These are phyloP conservation scores for Talaromyces trachyspermus DNA, from an alignment of 495 filamentous ascomycete species.

Conservation along the genomic window DNA sequence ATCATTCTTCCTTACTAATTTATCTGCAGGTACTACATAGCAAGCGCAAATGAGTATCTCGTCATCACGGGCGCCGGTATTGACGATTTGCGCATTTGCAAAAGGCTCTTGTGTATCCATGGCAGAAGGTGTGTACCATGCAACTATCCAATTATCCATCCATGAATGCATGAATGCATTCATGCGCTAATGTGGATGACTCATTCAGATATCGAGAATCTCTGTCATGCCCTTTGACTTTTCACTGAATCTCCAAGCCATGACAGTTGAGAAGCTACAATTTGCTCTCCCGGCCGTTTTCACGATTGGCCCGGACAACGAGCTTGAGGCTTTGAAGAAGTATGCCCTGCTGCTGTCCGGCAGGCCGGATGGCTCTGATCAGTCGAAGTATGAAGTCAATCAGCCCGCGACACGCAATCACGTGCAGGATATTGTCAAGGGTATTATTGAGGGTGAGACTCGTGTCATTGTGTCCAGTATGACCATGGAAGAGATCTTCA, in stretches of 20 bases:
- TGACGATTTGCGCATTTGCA: constrained; percentile 60
- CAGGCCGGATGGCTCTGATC: constrained; percentile 30
- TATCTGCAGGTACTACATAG: constrained; percentile 24
- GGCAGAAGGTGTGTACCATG: constrained; percentile 48
- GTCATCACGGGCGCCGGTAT: constrained; percentile 75
- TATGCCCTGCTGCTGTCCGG: constrained; percentile 71
- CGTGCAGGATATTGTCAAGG: constrained; percentile 78
- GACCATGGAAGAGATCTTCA: constrained; percentile 86
- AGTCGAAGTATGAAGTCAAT: constrained; percentile 17
- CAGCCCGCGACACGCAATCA: constrained; percentile 44
- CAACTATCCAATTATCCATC: no score
- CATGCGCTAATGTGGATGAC: constrained; percentile 2
- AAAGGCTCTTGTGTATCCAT: constrained; percentile 64
- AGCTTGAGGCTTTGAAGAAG: constrained; percentile 57
- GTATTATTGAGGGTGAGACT: constrained; percentile 83
- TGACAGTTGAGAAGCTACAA: constrained; percentile 78
- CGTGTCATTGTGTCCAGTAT: constrained; percentile 68
- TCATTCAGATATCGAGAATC: constrained; percentile 33
- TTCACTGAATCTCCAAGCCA: constrained; percentile 66
- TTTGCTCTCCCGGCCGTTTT: constrained; percentile 76
- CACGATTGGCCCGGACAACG: constrained; percentile 70
- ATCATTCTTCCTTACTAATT: no score
- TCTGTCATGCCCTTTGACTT: constrained; percentile 72
- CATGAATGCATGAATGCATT: no score
- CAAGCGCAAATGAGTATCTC: constrained; percentile 53